Evolutionary conservation across 179 eudicot genomes (phyloP).

Genomic region (Nepenthes alata): DNA sequence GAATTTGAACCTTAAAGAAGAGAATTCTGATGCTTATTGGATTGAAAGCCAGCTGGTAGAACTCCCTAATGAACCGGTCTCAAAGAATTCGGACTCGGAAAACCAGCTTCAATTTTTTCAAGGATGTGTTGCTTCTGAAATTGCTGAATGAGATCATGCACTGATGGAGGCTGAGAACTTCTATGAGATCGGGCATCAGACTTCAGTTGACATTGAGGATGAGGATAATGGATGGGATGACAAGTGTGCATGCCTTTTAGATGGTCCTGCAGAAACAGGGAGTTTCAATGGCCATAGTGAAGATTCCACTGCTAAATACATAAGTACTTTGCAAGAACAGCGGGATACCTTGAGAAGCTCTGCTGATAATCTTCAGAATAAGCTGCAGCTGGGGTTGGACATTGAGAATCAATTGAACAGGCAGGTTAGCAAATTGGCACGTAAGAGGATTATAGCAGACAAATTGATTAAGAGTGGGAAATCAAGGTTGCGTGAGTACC

Average conservation of each 20-base stretch:
- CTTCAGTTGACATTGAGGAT: too few species aligned
- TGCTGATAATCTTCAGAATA: slow-evolving; percentile 48
- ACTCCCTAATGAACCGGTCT: slow-evolving; percentile 58
- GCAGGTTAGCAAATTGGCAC: slow-evolving; percentile 27
- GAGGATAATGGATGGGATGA: too few species aligned
- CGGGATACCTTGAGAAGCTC: slow-evolving; percentile 41
- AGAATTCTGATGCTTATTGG: slow-evolving; percentile 68
- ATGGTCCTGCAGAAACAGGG: slow-evolving; percentile 36
- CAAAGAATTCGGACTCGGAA: too few species aligned
- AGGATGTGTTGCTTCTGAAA: too few species aligned
- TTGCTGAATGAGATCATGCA: slow-evolving; percentile 76
- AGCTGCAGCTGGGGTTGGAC: slow-evolving; percentile 69
- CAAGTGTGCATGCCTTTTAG: too few species aligned
- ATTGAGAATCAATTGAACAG: slow-evolving; percentile 57
- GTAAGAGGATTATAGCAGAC: slow-evolving; percentile 16
- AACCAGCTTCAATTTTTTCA: too few species aligned
- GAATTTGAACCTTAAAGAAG: slow-evolving; percentile 69
- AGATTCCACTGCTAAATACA: slow-evolving; percentile 48
- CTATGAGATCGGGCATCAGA: too few species aligned
- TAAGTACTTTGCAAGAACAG: slow-evolving; percentile 16
- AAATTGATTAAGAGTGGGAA: neutral
- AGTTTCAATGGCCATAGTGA: slow-evolving; percentile 52
- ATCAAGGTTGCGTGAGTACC: slow-evolving; percentile 11
- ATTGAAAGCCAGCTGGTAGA: slow-evolving; percentile 75
- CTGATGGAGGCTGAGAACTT: slow-evolving; percentile 47